These are phyloP conservation scores for Exsudoporus frostii DNA, from an alignment of 768 basidiomycete genomes.

Conservation along the genomic window DNA sequence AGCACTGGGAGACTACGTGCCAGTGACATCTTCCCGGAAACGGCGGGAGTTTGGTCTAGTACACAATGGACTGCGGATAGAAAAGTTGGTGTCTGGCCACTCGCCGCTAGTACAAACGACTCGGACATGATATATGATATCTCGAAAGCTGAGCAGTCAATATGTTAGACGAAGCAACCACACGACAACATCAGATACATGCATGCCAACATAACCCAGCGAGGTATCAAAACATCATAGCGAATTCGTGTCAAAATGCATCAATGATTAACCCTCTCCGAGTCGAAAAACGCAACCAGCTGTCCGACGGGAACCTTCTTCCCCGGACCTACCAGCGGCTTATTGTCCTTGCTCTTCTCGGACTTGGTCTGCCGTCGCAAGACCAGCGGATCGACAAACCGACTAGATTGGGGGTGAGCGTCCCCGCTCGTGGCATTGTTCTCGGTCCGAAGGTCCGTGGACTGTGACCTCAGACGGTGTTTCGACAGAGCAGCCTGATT, in stretches of 20 bases:
- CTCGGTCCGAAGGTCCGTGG: slow-evolving; percentile 33
- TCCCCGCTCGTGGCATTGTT: slow-evolving; percentile 14
- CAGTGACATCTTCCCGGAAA: too few species aligned
- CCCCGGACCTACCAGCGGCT: slow-evolving; percentile 34
- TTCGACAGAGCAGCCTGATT: slow-evolving; percentile 25
- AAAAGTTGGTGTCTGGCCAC: too few species aligned
- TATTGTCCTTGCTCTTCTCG: slow-evolving; percentile 40
- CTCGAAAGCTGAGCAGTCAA: not conserved
- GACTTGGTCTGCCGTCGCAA: slow-evolving; percentile 60
- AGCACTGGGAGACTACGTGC: too few species aligned
- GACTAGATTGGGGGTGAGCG: slow-evolving; percentile 19
- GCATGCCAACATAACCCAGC: not conserved
- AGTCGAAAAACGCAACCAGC: slow-evolving; percentile 82
- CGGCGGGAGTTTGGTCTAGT: too few species aligned
- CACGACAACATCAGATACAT: not conserved
- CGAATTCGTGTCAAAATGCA: not conserved
- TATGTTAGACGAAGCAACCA: not conserved
- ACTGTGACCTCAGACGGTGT: slow-evolving; percentile 38
- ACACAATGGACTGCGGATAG: too few species aligned
- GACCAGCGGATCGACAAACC: slow-evolving; percentile 77
- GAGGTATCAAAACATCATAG: not conserved
- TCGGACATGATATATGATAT: too few species aligned
- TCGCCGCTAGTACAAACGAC: too few species aligned
- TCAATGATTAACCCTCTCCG: slow-evolving; percentile 20
- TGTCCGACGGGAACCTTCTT: slow-evolving; percentile 74